A percentile compares a stretch with the other conserved stretches of the same genome.
These are phyloP conservation scores for Plasmopara muralis DNA, from an alignment of 352 stramenopile species.

Conservation along the genomic window DNA sequence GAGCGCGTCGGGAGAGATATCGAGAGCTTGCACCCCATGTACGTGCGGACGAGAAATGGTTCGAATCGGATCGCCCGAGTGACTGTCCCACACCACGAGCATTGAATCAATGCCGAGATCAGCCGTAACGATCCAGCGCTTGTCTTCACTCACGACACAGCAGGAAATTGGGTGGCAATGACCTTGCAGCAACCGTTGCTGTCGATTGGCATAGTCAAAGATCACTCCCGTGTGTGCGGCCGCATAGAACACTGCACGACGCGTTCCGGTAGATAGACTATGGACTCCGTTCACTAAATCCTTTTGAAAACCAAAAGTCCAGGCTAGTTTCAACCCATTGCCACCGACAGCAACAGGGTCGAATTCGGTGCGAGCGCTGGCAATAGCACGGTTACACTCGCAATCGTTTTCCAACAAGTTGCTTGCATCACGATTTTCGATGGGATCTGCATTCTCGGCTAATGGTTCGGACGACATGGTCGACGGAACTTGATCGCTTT, in stretches of 20 bases:
- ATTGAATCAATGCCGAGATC: slow-evolving; percentile 84
- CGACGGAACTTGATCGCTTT: not conserved
- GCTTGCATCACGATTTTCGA: not conserved
- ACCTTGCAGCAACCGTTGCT: slow-evolving; percentile 85
- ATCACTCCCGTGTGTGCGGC: slow-evolving; percentile 89
- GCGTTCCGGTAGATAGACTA: slow-evolving; percentile 60
- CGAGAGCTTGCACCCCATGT: slow-evolving; percentile 73
- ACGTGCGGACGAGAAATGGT: slow-evolving; percentile 85
- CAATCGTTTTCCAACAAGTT: not conserved
- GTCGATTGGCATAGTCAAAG: slow-evolving; percentile 86
- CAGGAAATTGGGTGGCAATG: slow-evolving; percentile 89
- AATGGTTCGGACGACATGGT: slow-evolving; percentile 13
- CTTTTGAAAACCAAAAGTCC: slow-evolving; percentile 91
- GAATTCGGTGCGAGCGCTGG: slow-evolving; percentile 1
- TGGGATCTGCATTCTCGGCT: not conserved
- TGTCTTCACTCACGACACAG: slow-evolving; percentile 87
- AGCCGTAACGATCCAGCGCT: slow-evolving; percentile 90
- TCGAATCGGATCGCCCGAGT: slow-evolving; percentile 82
- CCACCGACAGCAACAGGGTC: slow-evolving; percentile 9
- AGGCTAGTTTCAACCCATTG: slow-evolving; percentile 67
- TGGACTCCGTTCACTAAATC: slow-evolving; percentile 83
- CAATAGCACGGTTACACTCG: slow-evolving; percentile 2
- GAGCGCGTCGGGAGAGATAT: slow-evolving; percentile 85
- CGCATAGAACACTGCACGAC: slow-evolving; percentile 86
- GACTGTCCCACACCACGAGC: slow-evolving; percentile 89